Evolutionary conservation across 2,329 filamentous ascomycete genomes (phyloP).

Genomic region (Colletotrichum phormii): DNA sequence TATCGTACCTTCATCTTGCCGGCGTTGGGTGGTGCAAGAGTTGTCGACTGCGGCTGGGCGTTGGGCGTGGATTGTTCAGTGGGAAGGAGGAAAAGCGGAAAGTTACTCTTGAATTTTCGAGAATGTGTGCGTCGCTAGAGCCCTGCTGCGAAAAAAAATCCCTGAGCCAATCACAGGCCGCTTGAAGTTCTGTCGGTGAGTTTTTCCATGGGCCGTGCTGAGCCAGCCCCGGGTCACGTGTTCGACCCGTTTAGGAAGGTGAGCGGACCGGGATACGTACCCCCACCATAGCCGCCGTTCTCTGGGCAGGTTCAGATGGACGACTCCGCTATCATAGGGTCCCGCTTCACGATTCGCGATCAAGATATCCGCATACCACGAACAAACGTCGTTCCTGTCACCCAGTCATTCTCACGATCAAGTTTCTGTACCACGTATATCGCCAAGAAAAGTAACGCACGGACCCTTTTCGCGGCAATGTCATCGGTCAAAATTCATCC

Average conservation of each 20-base stretch:
- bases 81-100: constrained; percentile 40
- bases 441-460: too few species aligned
- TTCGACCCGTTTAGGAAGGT: constrained; percentile 1
- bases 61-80: constrained; percentile 48
- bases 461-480: constrained; percentile 40
- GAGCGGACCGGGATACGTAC: background rate
- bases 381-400: background rate
- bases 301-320: background rate
- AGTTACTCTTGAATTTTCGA: constrained; percentile 44
- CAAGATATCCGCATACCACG: background rate
- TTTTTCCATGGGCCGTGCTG: background rate
- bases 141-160: constrained; percentile 28
- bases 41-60: constrained; percentile 54
- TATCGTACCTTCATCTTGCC: constrained; percentile 61
- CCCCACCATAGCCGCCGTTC: background rate
- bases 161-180: constrained; percentile 46
- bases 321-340: background rate
- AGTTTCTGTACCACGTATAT: too few species aligned
- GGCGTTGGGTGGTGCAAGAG: constrained; percentile 58
- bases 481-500: constrained; percentile 57
- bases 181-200: background rate
- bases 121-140: constrained; percentile 52
- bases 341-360: background rate
- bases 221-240: constrained; percentile 23
- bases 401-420: background rate